Conservation (phyloP, 2,329 filamentous ascomycete species). For the Dendryphion nanum region DNA sequence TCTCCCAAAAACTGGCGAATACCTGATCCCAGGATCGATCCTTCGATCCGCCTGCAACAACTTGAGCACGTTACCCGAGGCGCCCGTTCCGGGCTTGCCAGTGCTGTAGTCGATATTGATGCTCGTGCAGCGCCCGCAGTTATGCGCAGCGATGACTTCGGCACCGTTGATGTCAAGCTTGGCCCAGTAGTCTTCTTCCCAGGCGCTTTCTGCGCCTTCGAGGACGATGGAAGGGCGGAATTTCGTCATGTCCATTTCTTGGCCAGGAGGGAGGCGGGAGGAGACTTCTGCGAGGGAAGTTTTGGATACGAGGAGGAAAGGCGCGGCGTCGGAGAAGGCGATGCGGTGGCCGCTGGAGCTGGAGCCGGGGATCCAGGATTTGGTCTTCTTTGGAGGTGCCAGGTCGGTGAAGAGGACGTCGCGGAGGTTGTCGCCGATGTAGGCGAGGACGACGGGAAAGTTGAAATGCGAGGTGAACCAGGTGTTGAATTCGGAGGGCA, state of each 20-base stretch:
- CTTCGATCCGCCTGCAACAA: conserved; percentile 45
- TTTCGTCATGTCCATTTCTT: conserved; percentile 46
- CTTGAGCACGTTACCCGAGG: conserved; percentile 44
- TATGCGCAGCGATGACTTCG: conserved; percentile 42
- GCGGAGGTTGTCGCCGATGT: conserved; percentile 43
- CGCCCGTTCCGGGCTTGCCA: conserved; percentile 38
- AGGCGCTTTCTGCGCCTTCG: conserved; percentile 38
- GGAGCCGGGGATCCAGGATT: conserved; percentile 29
- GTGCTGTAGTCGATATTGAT: conserved; percentile 50
- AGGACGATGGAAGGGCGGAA: conserved; percentile 49
- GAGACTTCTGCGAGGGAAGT: conserved; percentile 69
- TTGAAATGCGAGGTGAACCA: conserved; percentile 48
- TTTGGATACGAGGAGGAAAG: conserved; percentile 70
- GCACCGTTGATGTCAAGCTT: conserved; percentile 35
- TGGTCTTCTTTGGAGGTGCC: conserved; percentile 14
- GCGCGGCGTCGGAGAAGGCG: conserved; percentile 72
- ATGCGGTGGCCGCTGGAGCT: conserved; percentile 41
- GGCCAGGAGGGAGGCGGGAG: conserved; percentile 31
- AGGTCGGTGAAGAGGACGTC: conserved; percentile 40
- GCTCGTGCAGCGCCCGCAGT: conserved; percentile 47
- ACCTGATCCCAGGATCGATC: conserved; percentile 46
- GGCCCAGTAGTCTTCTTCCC: conserved; percentile 50
- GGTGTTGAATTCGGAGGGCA: conserved; percentile 41
- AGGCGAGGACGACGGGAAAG: conserved; percentile 43
- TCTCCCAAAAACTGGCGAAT: conserved; percentile 49